Evolutionary conservation across 805 yeast genomes (phyloP).

Genomic region (Zygotorulaspora chibaensis): DNA sequence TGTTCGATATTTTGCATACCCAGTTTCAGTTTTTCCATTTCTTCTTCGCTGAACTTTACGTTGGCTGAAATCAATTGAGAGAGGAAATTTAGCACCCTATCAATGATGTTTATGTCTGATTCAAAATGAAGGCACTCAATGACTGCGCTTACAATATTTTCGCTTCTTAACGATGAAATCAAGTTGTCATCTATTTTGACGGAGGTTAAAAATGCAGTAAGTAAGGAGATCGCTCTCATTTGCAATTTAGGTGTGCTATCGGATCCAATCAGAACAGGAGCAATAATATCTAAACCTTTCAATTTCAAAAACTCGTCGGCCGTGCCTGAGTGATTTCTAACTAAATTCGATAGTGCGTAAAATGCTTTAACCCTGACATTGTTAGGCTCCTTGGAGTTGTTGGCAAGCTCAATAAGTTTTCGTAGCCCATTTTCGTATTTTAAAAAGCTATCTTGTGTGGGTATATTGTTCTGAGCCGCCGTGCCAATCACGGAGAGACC

Average conservation of each 20-base stretch:
- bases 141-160: constrained; percentile 26
- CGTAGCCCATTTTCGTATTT: constrained; percentile 46
- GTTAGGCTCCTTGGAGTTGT: constrained; percentile 22
- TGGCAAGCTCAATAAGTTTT: constrained; percentile 43
- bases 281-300: constrained; percentile 61
- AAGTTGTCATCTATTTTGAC: constrained; percentile 41
- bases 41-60: constrained; percentile 45
- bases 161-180: constrained; percentile 36
- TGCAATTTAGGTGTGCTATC: constrained; percentile 39
- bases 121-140: constrained; percentile 28
- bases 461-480: constrained; percentile 87
- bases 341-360: constrained; percentile 69
- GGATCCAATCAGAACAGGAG: constrained; percentile 27
- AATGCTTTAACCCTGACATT: constrained; percentile 57
- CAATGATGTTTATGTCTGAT: constrained; percentile 47
- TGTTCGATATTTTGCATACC: constrained; percentile 40
- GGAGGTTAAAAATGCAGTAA: constrained; percentile 57
- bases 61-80: constrained; percentile 42
- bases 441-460: constrained; percentile 63
- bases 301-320: constrained; percentile 50
- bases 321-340: constrained; percentile 63
- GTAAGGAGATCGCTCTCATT: constrained; percentile 51
- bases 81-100: constrained; percentile 51
- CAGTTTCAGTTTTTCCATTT: constrained; percentile 35
- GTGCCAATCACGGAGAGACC: constrained; percentile 80